These are phyloP conservation scores for Camelina sativa DNA, from an alignment of 345 rosid species.

Conservation along the genomic window DNA sequence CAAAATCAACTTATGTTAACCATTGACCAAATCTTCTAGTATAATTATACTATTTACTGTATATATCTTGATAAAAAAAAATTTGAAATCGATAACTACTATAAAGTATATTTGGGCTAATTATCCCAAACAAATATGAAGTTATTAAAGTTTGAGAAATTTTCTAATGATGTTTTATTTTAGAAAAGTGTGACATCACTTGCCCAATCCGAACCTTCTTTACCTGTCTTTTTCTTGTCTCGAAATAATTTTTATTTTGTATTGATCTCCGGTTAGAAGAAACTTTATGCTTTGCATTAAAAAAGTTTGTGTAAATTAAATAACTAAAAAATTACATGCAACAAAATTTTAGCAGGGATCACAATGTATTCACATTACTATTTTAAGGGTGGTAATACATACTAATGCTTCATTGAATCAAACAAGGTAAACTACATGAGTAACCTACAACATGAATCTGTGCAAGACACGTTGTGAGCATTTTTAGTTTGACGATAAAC, in stretches of 20 bases:
- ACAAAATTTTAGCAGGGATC: neutral
- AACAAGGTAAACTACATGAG: neutral
- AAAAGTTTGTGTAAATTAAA: too few relatives aligned
- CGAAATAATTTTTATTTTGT: too few relatives aligned
- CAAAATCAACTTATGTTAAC: neutral
- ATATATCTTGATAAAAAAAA: too few relatives aligned
- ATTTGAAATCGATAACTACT: too few relatives aligned
- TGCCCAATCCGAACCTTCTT: too few relatives aligned
- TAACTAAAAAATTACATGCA: neutral
- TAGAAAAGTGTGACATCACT: neutral
- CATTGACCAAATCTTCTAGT: slow-evolving; percentile 26
- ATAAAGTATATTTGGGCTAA: too few relatives aligned
- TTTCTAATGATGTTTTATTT: too few relatives aligned
- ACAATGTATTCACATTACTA: neutral
- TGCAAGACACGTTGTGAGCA: neutral
- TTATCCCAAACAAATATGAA: too few relatives aligned
- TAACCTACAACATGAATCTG: slow-evolving; percentile 8
- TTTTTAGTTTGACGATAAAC: neutral
- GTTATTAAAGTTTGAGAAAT: neutral
- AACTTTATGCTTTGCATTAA: too few relatives aligned
- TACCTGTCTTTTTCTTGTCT: too few relatives aligned
- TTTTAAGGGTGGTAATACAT: neutral
- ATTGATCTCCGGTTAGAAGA: too few relatives aligned
- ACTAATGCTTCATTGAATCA: neutral
- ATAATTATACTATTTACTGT: too few relatives aligned